Evolutionary conservation across 257 asterid species (phyloP).

Genomic region (Salvia splendens): DNA sequence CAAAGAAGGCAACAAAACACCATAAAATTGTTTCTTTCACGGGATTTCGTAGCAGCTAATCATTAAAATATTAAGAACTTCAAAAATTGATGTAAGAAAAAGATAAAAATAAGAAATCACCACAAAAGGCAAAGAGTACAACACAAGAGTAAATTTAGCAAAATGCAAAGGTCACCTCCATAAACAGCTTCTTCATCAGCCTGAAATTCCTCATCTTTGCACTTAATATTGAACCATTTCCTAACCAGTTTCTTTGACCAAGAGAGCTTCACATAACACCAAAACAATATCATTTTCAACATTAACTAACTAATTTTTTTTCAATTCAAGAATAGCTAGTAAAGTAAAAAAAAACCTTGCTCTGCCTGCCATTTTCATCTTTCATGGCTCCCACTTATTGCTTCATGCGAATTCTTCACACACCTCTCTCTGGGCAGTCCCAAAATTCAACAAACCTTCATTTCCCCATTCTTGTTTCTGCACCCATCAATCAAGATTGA

Average conservation of each 20-base stretch:
- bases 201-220: constrained; percentile 63
- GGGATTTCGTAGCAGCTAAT: constrained; percentile 37
- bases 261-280: constrained; percentile 62
- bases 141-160: background rate
- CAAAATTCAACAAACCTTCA: constrained; percentile 15
- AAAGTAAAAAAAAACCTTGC: constrained; percentile 53
- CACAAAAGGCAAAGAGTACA: constrained; percentile 27
- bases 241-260: constrained; percentile 88
- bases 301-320: constrained; percentile 19
- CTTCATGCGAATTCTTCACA: constrained; percentile 58
- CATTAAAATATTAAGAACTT: constrained; percentile 30
- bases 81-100: constrained; percentile 19
- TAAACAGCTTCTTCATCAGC: constrained; percentile 61
- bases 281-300: constrained; percentile 34
- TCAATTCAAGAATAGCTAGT: background rate
- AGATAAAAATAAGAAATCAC: constrained; percentile 18
- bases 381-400: constrained; percentile 63
- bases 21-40: constrained; percentile 29
- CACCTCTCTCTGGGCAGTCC: constrained; percentile 37
- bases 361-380: constrained; percentile 67
- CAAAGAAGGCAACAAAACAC: constrained; percentile 39
- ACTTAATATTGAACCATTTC: constrained; percentile 78
- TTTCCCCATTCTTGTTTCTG: constrained; percentile 24
- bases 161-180: constrained; percentile 51
- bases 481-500: constrained; percentile 26